Evolutionary conservation across 768 basidiomycete genomes (phyloP), one percentile per base, ranked within the genome.

Genomic region (Lentinula edodes): DNA sequence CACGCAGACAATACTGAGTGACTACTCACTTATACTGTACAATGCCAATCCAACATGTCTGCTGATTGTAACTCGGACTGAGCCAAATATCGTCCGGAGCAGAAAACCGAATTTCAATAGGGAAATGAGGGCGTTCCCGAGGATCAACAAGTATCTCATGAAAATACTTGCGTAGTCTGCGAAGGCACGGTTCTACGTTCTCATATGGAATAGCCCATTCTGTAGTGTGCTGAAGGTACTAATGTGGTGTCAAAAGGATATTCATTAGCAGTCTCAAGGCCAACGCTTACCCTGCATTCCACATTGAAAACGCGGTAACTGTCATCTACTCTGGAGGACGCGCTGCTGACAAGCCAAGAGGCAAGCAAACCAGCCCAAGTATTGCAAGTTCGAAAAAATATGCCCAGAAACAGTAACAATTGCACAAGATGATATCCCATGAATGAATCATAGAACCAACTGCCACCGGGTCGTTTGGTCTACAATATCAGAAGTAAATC

Each of bases 21-120:
- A 57, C 13, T 6, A 75, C 91, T 68, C 61, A 98, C 96, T 93
- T 93, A 78, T 88, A 99, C 69, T 95, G 93, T n/a, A 97, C 85
- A 57, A 98, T 86, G n/a, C 97, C 97, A 62, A 99, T 92, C 91
- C 95, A 99, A 66, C 88, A 90, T 7, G 90, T 95, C 70, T 75
- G 78, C 61, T 85, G 81, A 57, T 88, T 88, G 69, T 84, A 85
- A 68, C 89, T 89, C 2, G 97, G 97, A 71, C 91, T 93, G 36
- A 99, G 79, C 93, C 93, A 98, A 57, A 97, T 91, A 69, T 97
- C 92, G 73, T 98, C 97, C 23, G 80, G 78, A 13, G 86, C 85
- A 48, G 93, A 89, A 72, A 92, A 95, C 9, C 97, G 84, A 58
- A 99, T 84, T 76, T 98, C 97, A 67, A 99, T 81, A 1, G 93